Base-by-base conservation (phyloP, 768 basidiomycete genomes). In the Tylopilus subfusipes region DNA sequence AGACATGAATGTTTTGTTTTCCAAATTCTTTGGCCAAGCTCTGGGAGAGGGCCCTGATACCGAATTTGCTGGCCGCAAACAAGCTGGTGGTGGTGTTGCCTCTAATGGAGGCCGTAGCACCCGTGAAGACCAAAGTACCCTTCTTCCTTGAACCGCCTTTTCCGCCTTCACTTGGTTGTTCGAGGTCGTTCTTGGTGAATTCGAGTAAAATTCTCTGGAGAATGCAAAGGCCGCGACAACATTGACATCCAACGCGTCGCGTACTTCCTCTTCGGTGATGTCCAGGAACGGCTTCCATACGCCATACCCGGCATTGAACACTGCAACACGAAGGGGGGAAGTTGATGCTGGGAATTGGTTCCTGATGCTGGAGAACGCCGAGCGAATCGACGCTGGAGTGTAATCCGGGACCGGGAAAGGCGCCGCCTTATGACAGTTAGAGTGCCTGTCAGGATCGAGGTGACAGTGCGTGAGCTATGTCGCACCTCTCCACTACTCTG, bases 21-120 rank as follows among this genome's bases (percentile, higher is more conserved):
- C 82, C 82, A 63, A 88, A 89, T 63, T 90, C 87, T 68, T 88
- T 88, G 9, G 82, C 80, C 62, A 89, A 68, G 59, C 86, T 86
- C 71, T 90, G 88, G 0, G 81, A 79, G 43, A 90, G 72, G 0
- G 82, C 83, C 40, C 88, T 73, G 33, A 82, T 31, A 4, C 80
- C 87, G 48, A 79, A 81, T 64, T 88, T 89, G 0, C 80, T 80
- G 3, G 85, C 81, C 5, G 87, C 75, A 60, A 88, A 84, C 2
- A 76, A 78, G 48, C 83, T 84, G 0, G 85, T 86, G 0, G 68
- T 71, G 3, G 72, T 71, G 52, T 87, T 88, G 6, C 88, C 88
- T 51, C 88, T 72, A 19, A 80, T 52, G 50, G 82, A 76, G 7
- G 88, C 83, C 8, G 88, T 89, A 2, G 88, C 88, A 0, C 87